Base-by-base conservation (phyloP, 2,329 filamentous ascomycete genomes). In the Mariannaea elegans region DNA sequence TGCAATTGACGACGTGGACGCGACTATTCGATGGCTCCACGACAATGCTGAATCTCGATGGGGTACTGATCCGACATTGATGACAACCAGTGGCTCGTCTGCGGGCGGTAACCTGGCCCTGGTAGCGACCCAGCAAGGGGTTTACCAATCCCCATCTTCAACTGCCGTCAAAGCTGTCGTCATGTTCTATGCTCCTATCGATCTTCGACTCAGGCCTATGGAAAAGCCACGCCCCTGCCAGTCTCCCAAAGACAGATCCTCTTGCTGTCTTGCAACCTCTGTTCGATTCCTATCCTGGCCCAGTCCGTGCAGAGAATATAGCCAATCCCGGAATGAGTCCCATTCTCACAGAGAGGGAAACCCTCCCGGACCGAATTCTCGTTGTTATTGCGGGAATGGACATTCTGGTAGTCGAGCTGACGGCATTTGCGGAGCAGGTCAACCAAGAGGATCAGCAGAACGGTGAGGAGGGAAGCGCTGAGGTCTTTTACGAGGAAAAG, bases 1-100 rank as follows among this genome's bases (percentile, higher is more conserved):
- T 1, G 78, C 78, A 3, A 71, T 84, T 2, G 72, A 84, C 52
- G 83, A 86, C 64, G 73, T 79, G 2, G 78, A 82, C 51, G 78
- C 79, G 38, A 73, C 77, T 0, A 66, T 83, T 12, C 64, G 67
- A 41, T 83, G 73, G 66, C 65, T 83, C 2, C 62, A 75, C 3
- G 63, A 72, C 5, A 74, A 82, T 45, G 77, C 79, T 1, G 73
- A 71, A 48, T 48, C 56, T 1, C 60, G 72, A 24, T 77, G 74
- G 62, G 73, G 73, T 12, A 75, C 77, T 2, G 77, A 82, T 65
- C 68, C 75, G 3, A 66, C 70, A 2, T 59, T 78, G 4, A 67
- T 83, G 56, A 83, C 81, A 0, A 67, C 80, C 1, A 75, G 76
- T 23, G 82, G 81, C 1, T 75, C 75, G 27, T 81, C 78, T 1